Conservation (phyloP, 768 basidiomycete genomes). For the Rhizopogon rudus region DNA sequence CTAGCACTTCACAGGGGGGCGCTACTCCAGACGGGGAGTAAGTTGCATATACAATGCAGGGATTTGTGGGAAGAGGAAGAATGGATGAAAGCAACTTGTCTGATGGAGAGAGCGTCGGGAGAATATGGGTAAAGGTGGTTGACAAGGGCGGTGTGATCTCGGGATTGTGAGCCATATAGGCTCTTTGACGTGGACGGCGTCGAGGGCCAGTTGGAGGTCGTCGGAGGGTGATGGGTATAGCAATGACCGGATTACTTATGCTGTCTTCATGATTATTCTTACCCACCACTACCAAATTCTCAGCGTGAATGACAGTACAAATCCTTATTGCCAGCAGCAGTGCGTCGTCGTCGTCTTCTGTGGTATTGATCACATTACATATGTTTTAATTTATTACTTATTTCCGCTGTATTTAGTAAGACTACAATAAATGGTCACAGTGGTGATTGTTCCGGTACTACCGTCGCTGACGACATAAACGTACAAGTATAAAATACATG, state of each 20-base stretch:
- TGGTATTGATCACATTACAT: too few relatives aligned
- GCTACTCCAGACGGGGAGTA: conserved; percentile 31
- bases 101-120: conserved; percentile 28
- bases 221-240: neutral
- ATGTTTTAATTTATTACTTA: too few relatives aligned
- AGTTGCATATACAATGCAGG: conserved; percentile 41
- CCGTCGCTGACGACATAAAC: neutral
- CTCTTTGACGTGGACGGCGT: neutral
- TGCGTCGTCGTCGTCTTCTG: too few relatives aligned
- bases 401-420: too few relatives aligned
- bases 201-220: neutral
- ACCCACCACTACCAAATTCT: neutral
- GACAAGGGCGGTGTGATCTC: conserved; percentile 13
- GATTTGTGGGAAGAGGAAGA: conserved; percentile 38
- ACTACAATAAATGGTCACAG: too few relatives aligned
- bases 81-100: conserved; percentile 42
- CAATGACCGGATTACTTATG: neutral
- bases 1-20: conserved; percentile 38
- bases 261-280: neutral
- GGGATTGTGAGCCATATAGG: conserved; percentile 26
- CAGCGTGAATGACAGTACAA: too few relatives aligned
- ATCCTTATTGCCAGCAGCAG: too few relatives aligned
- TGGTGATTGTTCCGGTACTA: neutral
- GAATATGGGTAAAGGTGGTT: conserved; percentile 14
- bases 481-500: too few relatives aligned